Evolutionary conservation across 2,329 filamentous ascomycete species (phyloP).

Genomic region (Ophiostoma ips): DNA sequence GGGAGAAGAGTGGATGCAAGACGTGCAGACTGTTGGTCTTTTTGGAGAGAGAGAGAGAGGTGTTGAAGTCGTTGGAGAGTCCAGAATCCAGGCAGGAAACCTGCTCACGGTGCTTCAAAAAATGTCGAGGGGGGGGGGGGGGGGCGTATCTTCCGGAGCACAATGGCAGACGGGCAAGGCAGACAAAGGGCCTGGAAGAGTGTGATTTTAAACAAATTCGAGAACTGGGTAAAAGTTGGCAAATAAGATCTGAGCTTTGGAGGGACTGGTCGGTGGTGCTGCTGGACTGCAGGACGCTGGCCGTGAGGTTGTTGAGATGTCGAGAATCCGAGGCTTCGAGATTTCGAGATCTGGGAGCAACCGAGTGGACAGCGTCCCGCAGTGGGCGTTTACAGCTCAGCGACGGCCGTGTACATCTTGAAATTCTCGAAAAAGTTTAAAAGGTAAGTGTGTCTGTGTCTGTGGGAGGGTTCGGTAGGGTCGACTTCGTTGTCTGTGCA

Average conservation of each 20-base stretch:
- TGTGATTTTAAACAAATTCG: slow-evolving; percentile 50
- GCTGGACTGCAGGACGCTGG: slow-evolving; percentile 64
- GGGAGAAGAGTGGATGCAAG: too few relatives aligned
- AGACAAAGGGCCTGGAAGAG: slow-evolving; percentile 31
- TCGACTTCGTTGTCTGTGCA: slow-evolving; percentile 56
- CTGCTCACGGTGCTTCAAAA: not conserved
- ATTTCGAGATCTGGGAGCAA: not conserved
- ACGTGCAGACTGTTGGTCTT: not conserved
- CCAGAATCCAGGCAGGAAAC: not conserved
- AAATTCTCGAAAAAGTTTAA: slow-evolving; percentile 53
- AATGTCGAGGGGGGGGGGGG: slow-evolving; percentile 12
- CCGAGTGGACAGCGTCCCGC: slow-evolving; percentile 41
- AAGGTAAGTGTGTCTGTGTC: slow-evolving; percentile 19
- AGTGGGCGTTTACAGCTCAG: slow-evolving; percentile 88
- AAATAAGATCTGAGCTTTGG: slow-evolving; percentile 30
- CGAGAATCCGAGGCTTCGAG: too few relatives aligned
- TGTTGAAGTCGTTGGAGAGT: not conserved
- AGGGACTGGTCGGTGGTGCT: slow-evolving; percentile 61
- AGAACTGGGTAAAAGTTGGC: slow-evolving; percentile 32
- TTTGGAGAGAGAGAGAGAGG: not conserved
- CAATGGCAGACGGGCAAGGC: slow-evolving; percentile 18
- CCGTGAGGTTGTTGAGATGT: too few relatives aligned
- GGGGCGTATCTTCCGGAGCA: not conserved
- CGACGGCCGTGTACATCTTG: slow-evolving; percentile 62
- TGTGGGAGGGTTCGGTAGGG: slow-evolving; percentile 20